A percentile compares a stretch with the other conserved stretches of the same genome.
Evolutionary conservation across 1,284 basidiomycete genomes (phyloP).

Genomic region (Phenoliferia sp.): DNA sequence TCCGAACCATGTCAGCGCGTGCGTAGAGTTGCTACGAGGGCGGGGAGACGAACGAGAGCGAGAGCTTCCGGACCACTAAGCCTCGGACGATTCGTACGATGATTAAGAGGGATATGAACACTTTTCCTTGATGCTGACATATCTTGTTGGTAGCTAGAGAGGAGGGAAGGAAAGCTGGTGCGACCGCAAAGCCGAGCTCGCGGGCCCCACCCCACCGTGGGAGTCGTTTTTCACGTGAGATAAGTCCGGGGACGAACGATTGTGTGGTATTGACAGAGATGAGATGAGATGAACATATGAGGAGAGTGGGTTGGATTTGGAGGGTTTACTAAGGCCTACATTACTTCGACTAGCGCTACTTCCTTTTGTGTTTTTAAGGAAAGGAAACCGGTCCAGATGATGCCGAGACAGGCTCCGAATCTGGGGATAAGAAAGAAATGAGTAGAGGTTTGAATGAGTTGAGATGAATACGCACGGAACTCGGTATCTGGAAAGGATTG

Average conservation of each 20-base stretch:
- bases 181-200: no score
- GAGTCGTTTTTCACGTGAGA: no score
- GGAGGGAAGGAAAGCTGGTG: no score
- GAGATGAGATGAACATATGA: no score
- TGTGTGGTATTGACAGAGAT: no score
- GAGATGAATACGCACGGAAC: slow-evolving; percentile 22
- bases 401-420: slow-evolving; percentile 5
- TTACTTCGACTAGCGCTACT: background rate
- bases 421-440: no score
- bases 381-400: slow-evolving; percentile 29
- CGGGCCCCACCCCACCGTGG: no score
- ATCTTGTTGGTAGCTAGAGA: no score
- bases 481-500: slow-evolving; percentile 3
- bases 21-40: background rate
- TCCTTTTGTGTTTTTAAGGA: slow-evolving; percentile 6
- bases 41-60: background rate
- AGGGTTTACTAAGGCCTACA: background rate
- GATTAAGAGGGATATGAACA: background rate
- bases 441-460: no score
- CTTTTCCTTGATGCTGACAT: background rate
- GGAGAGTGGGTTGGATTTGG: no score
- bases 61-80: background rate
- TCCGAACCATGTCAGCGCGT: background rate
- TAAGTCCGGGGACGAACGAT: no score
- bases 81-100: background rate